Base-by-base conservation (phyloP, 2,329 filamentous ascomycete genomes). In the Phialocephala sp. region DNA sequence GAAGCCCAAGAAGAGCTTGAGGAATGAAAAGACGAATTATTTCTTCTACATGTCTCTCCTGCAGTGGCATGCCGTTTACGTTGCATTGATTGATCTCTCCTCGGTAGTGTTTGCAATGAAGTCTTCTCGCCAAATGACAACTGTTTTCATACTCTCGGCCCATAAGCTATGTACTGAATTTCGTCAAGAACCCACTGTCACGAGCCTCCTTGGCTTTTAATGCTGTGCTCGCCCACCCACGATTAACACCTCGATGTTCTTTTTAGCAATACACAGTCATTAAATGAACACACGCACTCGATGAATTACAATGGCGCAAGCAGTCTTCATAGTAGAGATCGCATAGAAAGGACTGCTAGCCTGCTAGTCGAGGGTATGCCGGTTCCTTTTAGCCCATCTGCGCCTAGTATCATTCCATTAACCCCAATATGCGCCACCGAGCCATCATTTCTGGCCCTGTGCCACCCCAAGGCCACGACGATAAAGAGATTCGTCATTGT, bases 191-290 rank as follows among this genome's bases (percentile, higher is more conserved):
- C 6, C 24, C 11, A 11, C 45, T 9, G n/a, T 14, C 9, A 24
- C n/a, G 20, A 50, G 45, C n/a, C 22, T 54, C 11, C 11, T 32
- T 12, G 22, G 50, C 50, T 27, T 12, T 52, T 20, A 8, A 27
- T 8, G 27, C 50, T 54, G 27, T 32, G 27, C n/a, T 9, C 32
- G 11, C 45, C 12, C 24, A 32, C 27, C 14, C 15, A n/a, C 22
- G 14, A 54, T n/a, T 24, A 54, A 54, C 24, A 18, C 24, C 50
- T 22, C 50, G 24, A 54, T 15, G 35, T 14, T 18, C 12, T 52
- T 57, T 36, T 65, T 37, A 62, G 41, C 58, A 66, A 66, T 68
- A 68, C 58, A 65, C 58, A 45, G 61, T 66, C 63, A 68, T 59
- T 68, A 68, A 54, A 62, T 62, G 59, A 47, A 64, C 62, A 62